Evolutionary conservation across 495 filamentous ascomycete species (phyloP).

Genomic region (Annulohypoxylon bovei): DNA sequence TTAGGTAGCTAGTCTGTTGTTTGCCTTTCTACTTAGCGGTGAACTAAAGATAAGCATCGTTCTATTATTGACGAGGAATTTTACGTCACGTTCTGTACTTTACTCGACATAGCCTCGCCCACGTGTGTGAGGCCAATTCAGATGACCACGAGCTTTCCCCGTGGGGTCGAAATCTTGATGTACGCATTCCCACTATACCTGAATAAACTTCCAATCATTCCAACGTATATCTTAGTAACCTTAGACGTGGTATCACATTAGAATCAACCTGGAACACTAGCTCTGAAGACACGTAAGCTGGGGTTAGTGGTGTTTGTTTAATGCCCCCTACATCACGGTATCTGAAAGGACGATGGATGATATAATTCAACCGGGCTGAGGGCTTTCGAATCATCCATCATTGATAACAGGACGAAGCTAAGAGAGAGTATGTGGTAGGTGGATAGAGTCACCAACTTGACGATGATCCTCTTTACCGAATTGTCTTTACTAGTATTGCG

Average conservation of each 20-base stretch:
- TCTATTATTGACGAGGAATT: not conserved
- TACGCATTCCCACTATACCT: not conserved
- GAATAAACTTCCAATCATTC: not conserved
- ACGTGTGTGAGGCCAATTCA: not conserved
- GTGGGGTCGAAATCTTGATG: constrained; percentile 24
- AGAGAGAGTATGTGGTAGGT: not conserved
- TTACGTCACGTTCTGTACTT: constrained; percentile 4
- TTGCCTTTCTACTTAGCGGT: not conserved
- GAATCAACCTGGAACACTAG: not conserved
- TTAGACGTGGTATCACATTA: not conserved
- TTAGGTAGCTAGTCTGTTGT: not conserved
- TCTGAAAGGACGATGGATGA: not conserved
- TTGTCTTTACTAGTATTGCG: not conserved
- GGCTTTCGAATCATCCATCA: not conserved
- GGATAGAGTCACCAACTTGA: not conserved
- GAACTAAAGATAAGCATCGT: constrained; percentile 2
- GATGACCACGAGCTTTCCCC: constrained; percentile 15
- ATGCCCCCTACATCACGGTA: not conserved
- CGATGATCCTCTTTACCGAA: constrained; percentile 36
- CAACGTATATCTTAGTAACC: not conserved
- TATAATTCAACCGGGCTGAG: not conserved
- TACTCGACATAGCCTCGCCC: constrained; percentile 1
- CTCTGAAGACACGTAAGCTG: not conserved
- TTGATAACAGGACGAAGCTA: not conserved
- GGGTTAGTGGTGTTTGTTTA: not conserved